Percentiles rank a stretch among this genome's conserved stretches.
phyloP scores from a whole-genome alignment of 2,329 filamentous ascomycete species.

The Aspergillus ochraceoroseus region DNA sequence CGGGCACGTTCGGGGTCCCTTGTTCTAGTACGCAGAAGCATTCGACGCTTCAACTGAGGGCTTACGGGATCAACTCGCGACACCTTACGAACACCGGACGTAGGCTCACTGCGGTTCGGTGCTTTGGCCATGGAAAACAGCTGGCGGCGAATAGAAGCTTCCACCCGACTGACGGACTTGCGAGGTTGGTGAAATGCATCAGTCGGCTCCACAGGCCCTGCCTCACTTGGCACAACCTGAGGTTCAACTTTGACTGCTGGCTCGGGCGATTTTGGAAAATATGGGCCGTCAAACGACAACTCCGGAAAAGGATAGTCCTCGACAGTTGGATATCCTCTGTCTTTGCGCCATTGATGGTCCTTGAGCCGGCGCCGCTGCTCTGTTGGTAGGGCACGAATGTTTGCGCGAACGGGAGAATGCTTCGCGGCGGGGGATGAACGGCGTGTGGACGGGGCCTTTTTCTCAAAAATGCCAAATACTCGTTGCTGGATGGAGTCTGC shows the following conservation, averaged over 20 bases:
- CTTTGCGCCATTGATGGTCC: slow-evolving; percentile 15
- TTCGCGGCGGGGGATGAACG: neutral
- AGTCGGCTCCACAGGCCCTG: neutral
- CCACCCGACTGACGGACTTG: neutral
- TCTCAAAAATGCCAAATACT: slow-evolving; percentile 8
- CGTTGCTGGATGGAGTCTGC: slow-evolving; percentile 12
- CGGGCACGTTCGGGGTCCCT: neutral
- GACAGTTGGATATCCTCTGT: slow-evolving; percentile 13
- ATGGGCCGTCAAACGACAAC: slow-evolving; percentile 14
- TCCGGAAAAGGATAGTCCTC: slow-evolving; percentile 19
- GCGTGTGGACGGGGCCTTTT: neutral
- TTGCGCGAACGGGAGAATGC: slow-evolving; percentile 16
- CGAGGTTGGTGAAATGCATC: neutral
- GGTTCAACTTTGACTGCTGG: too few species aligned
- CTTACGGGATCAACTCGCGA: slow-evolving; percentile 2
- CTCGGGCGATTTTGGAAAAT: neutral
- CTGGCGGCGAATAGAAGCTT: neutral
- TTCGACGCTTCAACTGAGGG: slow-evolving; percentile 4
- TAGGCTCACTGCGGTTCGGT: neutral
- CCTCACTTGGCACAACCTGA: too few species aligned
- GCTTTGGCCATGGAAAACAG: neutral
- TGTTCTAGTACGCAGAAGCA: neutral
- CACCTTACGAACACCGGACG: slow-evolving; percentile 4
- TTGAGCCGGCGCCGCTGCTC: slow-evolving; percentile 17
- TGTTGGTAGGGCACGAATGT: slow-evolving; percentile 13